A percentile compares a stretch with the other conserved stretches of the same genome.
Evolutionary conservation across 1,139 yeast species (phyloP).

Genomic region (Protomyces pachydermus): DNA sequence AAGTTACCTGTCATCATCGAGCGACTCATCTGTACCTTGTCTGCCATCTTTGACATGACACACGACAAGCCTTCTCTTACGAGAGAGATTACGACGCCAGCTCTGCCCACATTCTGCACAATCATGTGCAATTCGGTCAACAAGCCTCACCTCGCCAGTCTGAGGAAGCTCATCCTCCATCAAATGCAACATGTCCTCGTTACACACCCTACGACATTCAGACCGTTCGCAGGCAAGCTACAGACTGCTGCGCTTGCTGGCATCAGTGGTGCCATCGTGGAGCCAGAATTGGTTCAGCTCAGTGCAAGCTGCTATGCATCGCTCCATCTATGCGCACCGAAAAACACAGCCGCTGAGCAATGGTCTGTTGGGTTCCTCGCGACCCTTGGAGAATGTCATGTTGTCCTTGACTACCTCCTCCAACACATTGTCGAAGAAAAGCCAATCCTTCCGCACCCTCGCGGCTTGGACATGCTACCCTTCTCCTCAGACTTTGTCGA

Average conservation of each 20-base stretch:
- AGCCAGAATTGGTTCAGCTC: conserved; percentile 6
- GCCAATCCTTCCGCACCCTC: conserved; percentile 3
- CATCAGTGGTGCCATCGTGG: conserved; percentile 13
- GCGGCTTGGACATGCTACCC: conserved; percentile 13
- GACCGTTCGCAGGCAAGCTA: conserved; percentile 21
- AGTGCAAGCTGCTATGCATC: conserved; percentile 26
- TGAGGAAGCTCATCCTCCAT: conserved; percentile 5
- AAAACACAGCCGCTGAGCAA: conserved; percentile 21
- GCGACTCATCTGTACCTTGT: conserved; percentile 14
- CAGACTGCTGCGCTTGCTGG: conserved; percentile 1
- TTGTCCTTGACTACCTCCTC: conserved; percentile 19
- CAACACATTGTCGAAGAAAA: conserved; percentile 19
- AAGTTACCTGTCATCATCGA: conserved; percentile 16
- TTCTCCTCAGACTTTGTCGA: conserved; percentile 6
- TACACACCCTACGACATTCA: conserved; percentile 25
- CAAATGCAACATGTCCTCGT: conserved; percentile 6
- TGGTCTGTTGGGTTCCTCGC: conserved; percentile 17
- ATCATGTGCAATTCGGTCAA: conserved; percentile 3
- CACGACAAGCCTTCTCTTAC: conserved; percentile 26
- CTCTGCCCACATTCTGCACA: conserved; percentile 17
- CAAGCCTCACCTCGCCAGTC: background rate
- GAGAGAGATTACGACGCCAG: conserved; percentile 26
- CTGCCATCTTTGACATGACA: conserved; percentile 7
- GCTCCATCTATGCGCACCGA: conserved; percentile 24
- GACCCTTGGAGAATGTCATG: conserved; percentile 22